These are phyloP conservation scores for Rubia balearica DNA, from an alignment of 305 asterid genomes.

Conservation along the genomic window DNA sequence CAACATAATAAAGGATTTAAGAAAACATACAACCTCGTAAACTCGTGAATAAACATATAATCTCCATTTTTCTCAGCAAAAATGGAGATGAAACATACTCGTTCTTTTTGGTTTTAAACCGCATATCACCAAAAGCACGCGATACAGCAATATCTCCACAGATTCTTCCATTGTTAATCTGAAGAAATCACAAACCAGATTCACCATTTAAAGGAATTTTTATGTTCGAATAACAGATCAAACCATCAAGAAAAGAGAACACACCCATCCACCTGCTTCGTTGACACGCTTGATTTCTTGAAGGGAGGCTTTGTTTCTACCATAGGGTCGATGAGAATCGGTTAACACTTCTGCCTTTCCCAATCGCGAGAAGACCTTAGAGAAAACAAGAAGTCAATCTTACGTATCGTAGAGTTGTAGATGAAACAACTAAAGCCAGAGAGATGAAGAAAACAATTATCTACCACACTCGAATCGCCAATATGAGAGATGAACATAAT, in stretches of 20 bases:
- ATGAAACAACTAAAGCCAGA: not conserved
- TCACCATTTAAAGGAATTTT: not conserved
- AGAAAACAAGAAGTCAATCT: not conserved
- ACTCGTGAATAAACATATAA: not conserved
- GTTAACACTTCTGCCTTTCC: constrained; percentile 68
- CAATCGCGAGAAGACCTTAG: constrained; percentile 64
- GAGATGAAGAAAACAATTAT: constrained; percentile 15
- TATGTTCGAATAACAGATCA: not conserved
- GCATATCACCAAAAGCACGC: constrained; percentile 86
- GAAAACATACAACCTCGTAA: not conserved
- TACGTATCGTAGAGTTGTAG: not conserved
- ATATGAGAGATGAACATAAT: constrained; percentile 62
- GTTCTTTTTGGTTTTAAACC: constrained; percentile 72
- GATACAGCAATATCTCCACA: constrained; percentile 90
- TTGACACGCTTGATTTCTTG: constrained; percentile 74
- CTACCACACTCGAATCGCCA: constrained; percentile 88
- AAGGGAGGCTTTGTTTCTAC: constrained; percentile 52
- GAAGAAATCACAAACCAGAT: constrained; percentile 19
- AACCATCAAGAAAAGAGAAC: constrained; percentile 25
- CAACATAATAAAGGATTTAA: constrained; percentile 4
- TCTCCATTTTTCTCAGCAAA: not conserved
- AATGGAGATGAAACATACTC: constrained; percentile 40
- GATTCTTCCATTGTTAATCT: constrained; percentile 77
- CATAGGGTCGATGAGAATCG: constrained; percentile 88
- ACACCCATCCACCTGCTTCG: constrained; percentile 98